Evolutionary conservation across 192 early-diverging fungal species (phyloP).

Genomic region (Coemansia sp.): DNA sequence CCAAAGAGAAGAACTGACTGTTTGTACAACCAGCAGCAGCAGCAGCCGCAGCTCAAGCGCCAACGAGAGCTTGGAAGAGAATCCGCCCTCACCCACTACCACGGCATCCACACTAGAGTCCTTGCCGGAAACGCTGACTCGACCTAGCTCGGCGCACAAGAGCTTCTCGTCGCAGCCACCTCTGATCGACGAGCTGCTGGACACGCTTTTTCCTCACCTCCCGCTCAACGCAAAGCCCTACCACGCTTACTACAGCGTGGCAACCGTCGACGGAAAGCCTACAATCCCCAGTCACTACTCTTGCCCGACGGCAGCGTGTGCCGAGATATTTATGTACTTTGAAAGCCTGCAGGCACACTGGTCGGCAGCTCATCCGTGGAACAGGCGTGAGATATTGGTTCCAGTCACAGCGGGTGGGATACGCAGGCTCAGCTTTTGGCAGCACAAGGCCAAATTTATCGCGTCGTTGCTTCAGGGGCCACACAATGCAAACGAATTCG

Average conservation of each 20-base stretch:
- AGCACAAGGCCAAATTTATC: constrained; percentile 36
- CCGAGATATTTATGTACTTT: constrained; percentile 17
- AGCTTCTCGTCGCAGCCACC: background rate
- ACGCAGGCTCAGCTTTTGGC: constrained; percentile 37
- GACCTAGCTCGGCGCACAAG: background rate
- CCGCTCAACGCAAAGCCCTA: constrained; percentile 14
- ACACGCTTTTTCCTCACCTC: constrained; percentile 24
- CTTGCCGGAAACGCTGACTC: background rate
- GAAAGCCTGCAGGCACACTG: constrained; percentile 28
- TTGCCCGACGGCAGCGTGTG: constrained; percentile 37
- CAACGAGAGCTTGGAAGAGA: background rate
- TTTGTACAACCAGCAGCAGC: background rate
- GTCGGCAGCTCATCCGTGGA: constrained; percentile 38
- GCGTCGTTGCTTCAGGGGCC: constrained; percentile 35
- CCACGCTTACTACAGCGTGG: constrained; percentile 35
- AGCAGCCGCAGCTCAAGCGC: background rate
- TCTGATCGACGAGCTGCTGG: constrained; percentile 20
- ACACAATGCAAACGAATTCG: background rate
- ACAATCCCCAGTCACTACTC: constrained; percentile 24
- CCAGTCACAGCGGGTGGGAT: constrained; percentile 39
- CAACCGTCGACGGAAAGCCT: constrained; percentile 32
- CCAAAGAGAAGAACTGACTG: background rate
- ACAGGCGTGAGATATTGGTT: constrained; percentile 30
- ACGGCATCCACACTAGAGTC: constrained; percentile 1
- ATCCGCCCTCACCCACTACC: background rate